Evolutionary conservation across 192 early-diverging fungal genomes (phyloP), one percentile per base, ranked within the genome.

Genomic region (Backusella psychrophila): DNA sequence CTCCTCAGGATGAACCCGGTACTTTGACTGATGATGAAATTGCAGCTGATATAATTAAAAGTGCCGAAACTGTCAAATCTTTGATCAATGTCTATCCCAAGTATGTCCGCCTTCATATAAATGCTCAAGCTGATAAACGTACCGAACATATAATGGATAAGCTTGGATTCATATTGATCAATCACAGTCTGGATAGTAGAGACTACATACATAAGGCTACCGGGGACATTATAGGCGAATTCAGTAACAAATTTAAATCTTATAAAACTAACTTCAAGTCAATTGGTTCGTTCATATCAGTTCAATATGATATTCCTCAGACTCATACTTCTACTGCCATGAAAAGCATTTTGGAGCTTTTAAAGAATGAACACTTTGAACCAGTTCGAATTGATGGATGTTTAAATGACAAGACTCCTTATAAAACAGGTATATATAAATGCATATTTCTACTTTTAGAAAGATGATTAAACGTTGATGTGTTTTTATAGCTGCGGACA

Each of bases 381-480:
- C 81, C 82, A 77, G 84, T 85, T 29, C 84, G 84, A 38, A 66
- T 85, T 52, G 84, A 85, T 46, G 84, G 84, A 4, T 85, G 84
- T 53, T 77, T 77, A 21, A 85, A 83, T 29, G 84, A 85, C 31
- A 79, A 66, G 15, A 46, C 26, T 5, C 84, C 84, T 1, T 26
- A 39, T 33, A 65, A 63, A 63, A 21, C 56, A 63, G 21, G 56
- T 63, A 63, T 49, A 26, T 14, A 53, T 59, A 29, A 23, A 29
- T 56, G 8, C 9, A 26, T 26, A 26, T 23, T 29, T 63, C 12
- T 29, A 26, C 23, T 14, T 26, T 59, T 59, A 26, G 26, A 59
- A 59, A 26, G 23, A 59, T 2, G 11, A 26, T 39, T 39, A 39
- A 12, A 39, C 9, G 11, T 38, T 11, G 38, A 38, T 38, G 2